phyloP scores from a whole-genome alignment of 2,329 filamentous ascomycete species.

The Fonsecaea monophora region DNA sequence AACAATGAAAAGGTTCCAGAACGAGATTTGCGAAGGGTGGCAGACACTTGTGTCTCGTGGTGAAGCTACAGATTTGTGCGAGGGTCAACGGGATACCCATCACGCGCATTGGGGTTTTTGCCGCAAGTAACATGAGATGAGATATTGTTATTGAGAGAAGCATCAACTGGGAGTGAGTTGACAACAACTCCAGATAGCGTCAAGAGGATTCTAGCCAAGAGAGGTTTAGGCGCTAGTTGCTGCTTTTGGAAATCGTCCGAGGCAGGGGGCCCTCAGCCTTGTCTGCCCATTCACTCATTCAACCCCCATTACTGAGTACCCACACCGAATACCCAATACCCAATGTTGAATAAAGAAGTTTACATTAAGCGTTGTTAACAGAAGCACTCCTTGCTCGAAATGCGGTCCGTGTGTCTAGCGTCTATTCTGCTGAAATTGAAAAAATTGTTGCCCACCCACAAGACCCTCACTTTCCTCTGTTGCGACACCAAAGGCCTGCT shows the following conservation, averaged over 20 bases:
- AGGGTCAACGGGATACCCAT: background rate
- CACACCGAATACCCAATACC: background rate
- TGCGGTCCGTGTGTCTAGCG: too few relatives aligned
- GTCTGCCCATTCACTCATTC: background rate
- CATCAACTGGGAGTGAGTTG: background rate
- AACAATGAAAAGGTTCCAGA: background rate
- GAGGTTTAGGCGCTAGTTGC: background rate
- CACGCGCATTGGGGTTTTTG: background rate
- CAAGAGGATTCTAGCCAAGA: background rate
- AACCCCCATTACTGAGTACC: too few relatives aligned
- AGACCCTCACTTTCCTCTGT: too few relatives aligned
- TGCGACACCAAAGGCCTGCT: too few relatives aligned
- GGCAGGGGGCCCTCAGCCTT: slow-evolving; percentile 9
- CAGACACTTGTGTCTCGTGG: background rate
- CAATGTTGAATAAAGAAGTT: background rate
- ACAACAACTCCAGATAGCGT: background rate
- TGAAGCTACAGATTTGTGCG: background rate
- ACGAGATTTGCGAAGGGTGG: background rate
- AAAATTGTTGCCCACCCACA: too few relatives aligned
- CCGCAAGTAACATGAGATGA: background rate
- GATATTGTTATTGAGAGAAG: background rate
- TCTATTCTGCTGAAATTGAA: too few relatives aligned
- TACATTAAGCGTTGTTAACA: background rate
- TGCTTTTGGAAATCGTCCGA: slow-evolving; percentile 2
- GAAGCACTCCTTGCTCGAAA: too few relatives aligned